phyloP scores from a whole-genome alignment of 2,329 filamentous ascomycete species.

The Sporothrix pallida region DNA sequence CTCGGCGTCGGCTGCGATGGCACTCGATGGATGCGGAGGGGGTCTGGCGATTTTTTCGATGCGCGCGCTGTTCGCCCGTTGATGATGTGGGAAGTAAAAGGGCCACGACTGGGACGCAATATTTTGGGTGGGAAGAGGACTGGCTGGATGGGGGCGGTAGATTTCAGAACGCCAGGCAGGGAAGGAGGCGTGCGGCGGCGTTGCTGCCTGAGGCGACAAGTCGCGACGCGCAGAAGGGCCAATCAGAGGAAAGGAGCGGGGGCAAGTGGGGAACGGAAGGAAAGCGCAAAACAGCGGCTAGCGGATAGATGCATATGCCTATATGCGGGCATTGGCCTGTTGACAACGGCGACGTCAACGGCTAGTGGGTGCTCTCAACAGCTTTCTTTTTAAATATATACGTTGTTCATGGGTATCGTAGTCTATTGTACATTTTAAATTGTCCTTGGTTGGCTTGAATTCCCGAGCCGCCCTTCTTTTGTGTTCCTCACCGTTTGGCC shows the following conservation, averaged over 20 bases:
- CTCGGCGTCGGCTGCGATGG: slow-evolving; percentile 60
- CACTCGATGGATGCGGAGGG: slow-evolving; percentile 63
- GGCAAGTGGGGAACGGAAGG: neutral
- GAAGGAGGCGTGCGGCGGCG: neutral
- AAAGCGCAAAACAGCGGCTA: neutral
- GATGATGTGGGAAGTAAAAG: slow-evolving; percentile 57
- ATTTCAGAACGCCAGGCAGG: slow-evolving; percentile 35
- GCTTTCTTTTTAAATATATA: neutral
- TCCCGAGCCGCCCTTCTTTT: neutral
- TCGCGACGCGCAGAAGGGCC: neutral
- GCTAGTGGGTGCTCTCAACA: neutral
- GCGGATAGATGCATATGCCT: neutral
- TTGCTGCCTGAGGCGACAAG: slow-evolving; percentile 32
- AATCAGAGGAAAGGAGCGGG: neutral
- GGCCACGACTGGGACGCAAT: slow-evolving; percentile 54
- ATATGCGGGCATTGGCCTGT: neutral
- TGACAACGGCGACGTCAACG: neutral
- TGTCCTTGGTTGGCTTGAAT: neutral
- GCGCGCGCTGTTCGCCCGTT: slow-evolving; percentile 56
- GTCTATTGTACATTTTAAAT: slow-evolving; percentile 7
- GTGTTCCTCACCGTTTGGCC: slow-evolving; percentile 55
- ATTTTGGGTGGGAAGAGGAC: slow-evolving; percentile 56
- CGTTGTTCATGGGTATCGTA: slow-evolving; percentile 24
- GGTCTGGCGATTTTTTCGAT: slow-evolving; percentile 66
- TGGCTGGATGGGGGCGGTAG: slow-evolving; percentile 48